Percentiles rank a stretch among this genome's conserved stretches.
phyloP scores from a whole-genome alignment of 306 rosid species.

The Pachyrhizus erosus region DNA sequence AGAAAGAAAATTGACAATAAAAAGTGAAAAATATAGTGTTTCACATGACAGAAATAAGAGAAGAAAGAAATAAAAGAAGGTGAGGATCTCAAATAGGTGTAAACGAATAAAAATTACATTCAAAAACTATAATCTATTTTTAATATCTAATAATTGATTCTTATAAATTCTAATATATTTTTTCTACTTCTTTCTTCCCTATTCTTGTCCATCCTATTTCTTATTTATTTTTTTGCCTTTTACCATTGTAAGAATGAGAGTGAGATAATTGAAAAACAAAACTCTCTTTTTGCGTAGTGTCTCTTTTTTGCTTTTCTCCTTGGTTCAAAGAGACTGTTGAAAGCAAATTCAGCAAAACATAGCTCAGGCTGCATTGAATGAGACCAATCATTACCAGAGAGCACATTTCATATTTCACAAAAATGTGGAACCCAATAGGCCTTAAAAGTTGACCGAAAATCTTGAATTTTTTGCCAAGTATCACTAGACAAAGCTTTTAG shows the following conservation, averaged over 20 bases:
- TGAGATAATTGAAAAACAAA: neutral
- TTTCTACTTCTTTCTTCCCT: no score
- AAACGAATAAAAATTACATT: no score
- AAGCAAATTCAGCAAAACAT: slow-evolving; percentile 4
- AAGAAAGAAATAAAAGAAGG: no score
- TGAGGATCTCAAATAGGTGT: no score
- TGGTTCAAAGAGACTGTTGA: neutral
- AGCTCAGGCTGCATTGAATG: slow-evolving; percentile 15
- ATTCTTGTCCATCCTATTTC: no score
- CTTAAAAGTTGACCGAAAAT: neutral
- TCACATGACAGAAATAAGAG: no score
- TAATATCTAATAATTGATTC: no score
- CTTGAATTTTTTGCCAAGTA: neutral
- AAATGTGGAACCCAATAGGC: neutral
- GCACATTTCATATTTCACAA: neutral
- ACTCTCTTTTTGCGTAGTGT: neutral
- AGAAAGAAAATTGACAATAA: no score
- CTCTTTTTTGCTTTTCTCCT: neutral
- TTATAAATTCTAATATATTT: no score
- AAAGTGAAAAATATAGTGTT: no score
- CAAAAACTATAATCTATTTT: no score
- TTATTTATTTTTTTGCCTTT: no score
- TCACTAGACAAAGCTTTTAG: neutral
- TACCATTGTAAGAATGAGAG: neutral
- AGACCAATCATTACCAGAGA: slow-evolving; percentile 33